Percentiles rank a stretch among this genome's conserved stretches.
These are phyloP conservation scores for Calonectria naviculata DNA, from an alignment of 2,329 filamentous ascomycete genomes.

Conservation along the genomic window DNA sequence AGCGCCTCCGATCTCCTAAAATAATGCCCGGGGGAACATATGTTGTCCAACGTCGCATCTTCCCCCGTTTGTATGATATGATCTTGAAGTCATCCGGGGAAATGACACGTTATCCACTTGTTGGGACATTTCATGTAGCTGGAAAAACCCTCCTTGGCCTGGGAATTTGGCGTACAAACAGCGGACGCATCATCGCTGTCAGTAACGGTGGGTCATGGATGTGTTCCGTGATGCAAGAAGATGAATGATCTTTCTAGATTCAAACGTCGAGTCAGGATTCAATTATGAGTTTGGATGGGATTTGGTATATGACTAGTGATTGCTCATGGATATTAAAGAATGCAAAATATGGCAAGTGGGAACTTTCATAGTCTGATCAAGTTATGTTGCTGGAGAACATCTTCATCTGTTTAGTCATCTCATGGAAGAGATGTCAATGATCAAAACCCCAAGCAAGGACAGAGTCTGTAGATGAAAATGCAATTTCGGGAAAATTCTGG, in stretches of 20 bases:
- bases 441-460: no score
- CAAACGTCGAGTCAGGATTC: no score
- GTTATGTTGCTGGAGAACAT: no score
- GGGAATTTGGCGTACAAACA: constrained; percentile 45
- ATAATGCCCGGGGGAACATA: constrained; percentile 23
- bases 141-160: constrained; percentile 44
- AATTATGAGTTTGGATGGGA: no score
- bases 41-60: constrained; percentile 46
- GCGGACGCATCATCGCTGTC: constrained; percentile 45
- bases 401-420: no score
- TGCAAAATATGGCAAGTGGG: no score
- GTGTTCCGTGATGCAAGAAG: constrained; percentile 43
- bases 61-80: constrained; percentile 45
- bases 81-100: constrained; percentile 41
- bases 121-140: constrained; percentile 47
- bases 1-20: constrained; percentile 17
- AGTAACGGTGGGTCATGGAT: constrained; percentile 47
- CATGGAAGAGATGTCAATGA: no score
- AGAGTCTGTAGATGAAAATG: no score
- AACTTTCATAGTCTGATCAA: no score
- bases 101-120: constrained; percentile 41
- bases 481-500: no score
- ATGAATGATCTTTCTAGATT: background rate
- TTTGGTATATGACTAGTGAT: no score
- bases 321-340: no score